Conservation (phyloP, 2,329 filamentous ascomycete genomes). For the Pezizomycotina sp. region DNA sequence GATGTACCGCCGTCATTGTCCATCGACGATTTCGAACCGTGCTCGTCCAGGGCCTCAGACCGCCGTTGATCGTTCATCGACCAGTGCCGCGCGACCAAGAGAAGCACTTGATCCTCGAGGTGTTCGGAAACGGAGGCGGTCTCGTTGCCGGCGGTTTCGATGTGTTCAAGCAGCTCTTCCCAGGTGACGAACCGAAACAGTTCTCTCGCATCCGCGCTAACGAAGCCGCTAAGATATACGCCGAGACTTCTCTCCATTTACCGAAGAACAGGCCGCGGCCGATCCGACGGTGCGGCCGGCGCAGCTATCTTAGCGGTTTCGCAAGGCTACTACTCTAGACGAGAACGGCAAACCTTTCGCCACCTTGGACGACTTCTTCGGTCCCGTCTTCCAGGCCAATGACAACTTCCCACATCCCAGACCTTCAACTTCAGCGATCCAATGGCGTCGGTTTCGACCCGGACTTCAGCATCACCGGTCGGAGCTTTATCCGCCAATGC, state of each 20-base stretch:
- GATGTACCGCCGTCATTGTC: too few species aligned
- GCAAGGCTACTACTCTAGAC: constrained; percentile 28
- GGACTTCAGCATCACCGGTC: constrained; percentile 26
- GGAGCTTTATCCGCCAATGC: constrained; percentile 17
- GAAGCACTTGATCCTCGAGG: constrained; percentile 47
- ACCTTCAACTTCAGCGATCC: constrained; percentile 24
- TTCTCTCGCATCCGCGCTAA: constrained; percentile 33
- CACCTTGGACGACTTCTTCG: constrained; percentile 33
- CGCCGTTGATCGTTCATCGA: constrained; percentile 23
- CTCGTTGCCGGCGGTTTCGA: constrained; percentile 34
- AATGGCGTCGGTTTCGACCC: constrained; percentile 24
- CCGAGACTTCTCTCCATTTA: constrained; percentile 12
- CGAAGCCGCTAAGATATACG: constrained; percentile 25
- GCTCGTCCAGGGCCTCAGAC: too few species aligned
- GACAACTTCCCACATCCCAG: constrained; percentile 29
- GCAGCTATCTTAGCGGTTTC: constrained; percentile 11
- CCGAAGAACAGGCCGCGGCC: constrained; percentile 12
- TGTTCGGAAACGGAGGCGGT: constrained; percentile 46
- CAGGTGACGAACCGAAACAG: constrained; percentile 32
- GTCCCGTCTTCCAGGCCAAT: constrained; percentile 27
- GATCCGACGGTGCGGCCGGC: constrained; percentile 8
- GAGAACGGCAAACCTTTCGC: constrained; percentile 28
- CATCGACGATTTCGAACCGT: too few species aligned
- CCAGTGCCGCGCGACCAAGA: constrained; percentile 29
- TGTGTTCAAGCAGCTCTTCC: constrained; percentile 41